Evolutionary conservation across 371 early-diverging fungal species (phyloP), one percentile per base, ranked within the genome.

Genomic region (Catenaria anguillulae): DNA sequence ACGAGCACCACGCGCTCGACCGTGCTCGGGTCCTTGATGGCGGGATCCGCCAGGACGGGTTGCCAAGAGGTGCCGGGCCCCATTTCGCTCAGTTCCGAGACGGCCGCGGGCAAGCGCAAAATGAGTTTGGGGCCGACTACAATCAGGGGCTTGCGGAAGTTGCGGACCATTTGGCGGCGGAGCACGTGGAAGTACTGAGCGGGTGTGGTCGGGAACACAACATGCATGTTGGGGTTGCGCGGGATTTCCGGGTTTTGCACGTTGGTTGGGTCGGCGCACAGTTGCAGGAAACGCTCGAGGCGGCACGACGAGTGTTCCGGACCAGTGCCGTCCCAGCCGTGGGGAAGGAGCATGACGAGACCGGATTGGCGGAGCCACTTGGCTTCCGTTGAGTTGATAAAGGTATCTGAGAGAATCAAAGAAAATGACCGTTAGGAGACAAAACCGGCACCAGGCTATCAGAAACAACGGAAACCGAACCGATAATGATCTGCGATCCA

Each of bases 291-390:
- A n/a, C 97, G 79, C 73, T 97, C 97, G 4, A 93, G 74, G 35
- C 93, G 80, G 66, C 84, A 79, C 13, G 87, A 87, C 24, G 87
- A 86, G 71, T 97, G 97, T 73, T 97, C 97, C 19, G 97, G 95
- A 0, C 97, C 97, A 3, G 90, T 88, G 48, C 96, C 96, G 67
- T 97, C 97, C 67, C 89, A 92, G 24, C 97, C 97, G 68, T 95
- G 96, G 33, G 97, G 97, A 40, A 97, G 69, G 24, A 93, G 70
- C 86, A 97, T 84, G 4, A 89, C 88, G 29, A 97, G 68, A 4
- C 92, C 92, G 35, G 85, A 82, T 66, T 92, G 91, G 58, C 88
- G 77, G 61, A 95, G 74, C 97, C 97, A 96, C 72, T 96, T 96
- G 45, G 84, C 79, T 72, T 97, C 96, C 36, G 94, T 89, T 54